Evolutionary conservation across 1,284 basidiomycete genomes (phyloP).

Genomic region (Coniferiporia weirii): DNA sequence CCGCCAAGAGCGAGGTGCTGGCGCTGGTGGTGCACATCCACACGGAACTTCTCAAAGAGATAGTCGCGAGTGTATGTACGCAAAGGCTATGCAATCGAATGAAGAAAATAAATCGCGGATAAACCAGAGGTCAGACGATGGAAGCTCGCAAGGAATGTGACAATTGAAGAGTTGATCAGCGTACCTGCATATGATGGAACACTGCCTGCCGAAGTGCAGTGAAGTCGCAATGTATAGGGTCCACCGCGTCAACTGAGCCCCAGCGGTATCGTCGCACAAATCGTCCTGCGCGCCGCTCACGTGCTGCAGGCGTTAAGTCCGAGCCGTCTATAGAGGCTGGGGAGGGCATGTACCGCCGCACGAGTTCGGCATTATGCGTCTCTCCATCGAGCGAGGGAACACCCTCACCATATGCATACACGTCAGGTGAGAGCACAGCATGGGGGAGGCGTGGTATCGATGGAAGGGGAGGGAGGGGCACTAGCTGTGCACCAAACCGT

Average conservation of each 20-base stretch:
- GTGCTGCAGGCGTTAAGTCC: conserved; percentile 19
- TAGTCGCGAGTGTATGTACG: conserved; percentile 80
- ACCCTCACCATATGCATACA: conserved; percentile 76
- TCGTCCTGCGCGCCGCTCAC: conserved; percentile 50
- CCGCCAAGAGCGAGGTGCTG: conserved; percentile 21
- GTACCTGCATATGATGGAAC: conserved; percentile 78
- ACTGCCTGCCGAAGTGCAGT: conserved; percentile 64
- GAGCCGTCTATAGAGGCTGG: neutral
- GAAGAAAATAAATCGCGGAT: too few relatives aligned
- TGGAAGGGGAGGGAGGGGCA: neutral
- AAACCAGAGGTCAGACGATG: too few relatives aligned
- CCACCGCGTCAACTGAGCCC: conserved; percentile 74
- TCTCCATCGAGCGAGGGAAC: conserved; percentile 27
- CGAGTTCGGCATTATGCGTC: too few relatives aligned
- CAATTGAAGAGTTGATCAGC: conserved; percentile 16
- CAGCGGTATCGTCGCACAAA: conserved; percentile 70
- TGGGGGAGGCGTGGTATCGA: conserved; percentile 62
- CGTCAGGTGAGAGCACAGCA: conserved; percentile 74
- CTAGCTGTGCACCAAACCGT: too few relatives aligned
- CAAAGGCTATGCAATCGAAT: conserved; percentile 48
- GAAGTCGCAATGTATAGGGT: conserved; percentile 74
- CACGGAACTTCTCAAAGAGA: conserved; percentile 71
- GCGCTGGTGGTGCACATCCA: conserved; percentile 50
- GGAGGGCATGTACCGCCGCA: conserved; percentile 58
- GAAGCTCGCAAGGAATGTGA: neutral